Conservation (phyloP, 2,329 filamentous ascomycete genomes). For the Harringtonia lauricola region DNA sequence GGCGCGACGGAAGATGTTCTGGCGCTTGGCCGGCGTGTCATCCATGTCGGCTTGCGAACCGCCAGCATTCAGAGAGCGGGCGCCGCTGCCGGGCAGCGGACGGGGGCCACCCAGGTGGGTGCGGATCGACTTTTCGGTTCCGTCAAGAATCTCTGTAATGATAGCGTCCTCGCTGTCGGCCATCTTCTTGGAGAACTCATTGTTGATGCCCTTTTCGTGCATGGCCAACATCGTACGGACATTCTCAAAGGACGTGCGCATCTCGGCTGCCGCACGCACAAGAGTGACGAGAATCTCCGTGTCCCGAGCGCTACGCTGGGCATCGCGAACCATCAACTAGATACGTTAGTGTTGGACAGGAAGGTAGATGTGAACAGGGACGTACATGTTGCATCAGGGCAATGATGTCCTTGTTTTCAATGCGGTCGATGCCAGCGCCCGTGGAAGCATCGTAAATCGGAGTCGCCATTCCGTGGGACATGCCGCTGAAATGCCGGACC, state of each 20-base stretch:
- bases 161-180: constrained; percentile 83
- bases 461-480: constrained; percentile 84
- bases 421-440: constrained; percentile 77
- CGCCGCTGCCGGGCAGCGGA: constrained; percentile 56
- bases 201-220: constrained; percentile 80
- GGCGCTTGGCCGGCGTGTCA: constrained; percentile 62
- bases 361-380: neutral
- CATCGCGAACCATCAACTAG: constrained; percentile 85
- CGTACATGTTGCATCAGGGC: constrained; percentile 88
- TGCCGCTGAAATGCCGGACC: constrained; percentile 64
- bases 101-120: constrained; percentile 77
- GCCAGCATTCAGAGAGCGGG: constrained; percentile 45
- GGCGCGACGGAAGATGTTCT: constrained; percentile 90
- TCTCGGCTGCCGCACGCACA: constrained; percentile 87
- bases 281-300: constrained; percentile 93
- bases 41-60: constrained; percentile 46
- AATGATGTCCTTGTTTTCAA: constrained; percentile 93
- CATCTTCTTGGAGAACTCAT: constrained; percentile 60
- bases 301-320: constrained; percentile 88
- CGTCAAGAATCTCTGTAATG: constrained; percentile 75
- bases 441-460: constrained; percentile 86
- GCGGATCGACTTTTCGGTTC: constrained; percentile 76
- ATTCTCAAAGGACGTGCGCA: constrained; percentile 92
- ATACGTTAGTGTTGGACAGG: neutral
- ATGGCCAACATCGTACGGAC: constrained; percentile 87